A percentile compares a stretch with the other conserved stretches of the same genome.
phyloP scores from a whole-genome alignment of 805 yeast species.

The Komagataella ulmi region DNA sequence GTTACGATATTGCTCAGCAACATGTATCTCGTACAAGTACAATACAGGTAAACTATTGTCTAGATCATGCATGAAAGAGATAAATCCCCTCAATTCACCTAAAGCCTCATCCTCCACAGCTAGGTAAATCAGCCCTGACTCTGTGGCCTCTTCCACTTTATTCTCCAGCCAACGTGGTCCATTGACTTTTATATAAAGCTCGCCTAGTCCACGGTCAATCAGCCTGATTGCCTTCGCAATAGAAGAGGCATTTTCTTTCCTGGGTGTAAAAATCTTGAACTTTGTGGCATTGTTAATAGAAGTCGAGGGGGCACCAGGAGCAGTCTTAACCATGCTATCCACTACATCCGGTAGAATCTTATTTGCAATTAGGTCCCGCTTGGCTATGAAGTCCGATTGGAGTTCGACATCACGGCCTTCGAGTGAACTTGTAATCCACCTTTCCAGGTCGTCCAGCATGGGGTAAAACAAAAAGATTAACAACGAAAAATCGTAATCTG shows the following conservation, averaged over 20 bases:
- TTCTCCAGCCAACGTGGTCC: slow-evolving; percentile 28
- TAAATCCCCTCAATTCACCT: slow-evolving; percentile 20
- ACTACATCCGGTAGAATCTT: neutral
- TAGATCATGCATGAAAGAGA: slow-evolving; percentile 29
- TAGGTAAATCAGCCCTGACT: slow-evolving; percentile 30
- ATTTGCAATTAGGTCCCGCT: neutral
- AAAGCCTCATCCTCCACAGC: slow-evolving; percentile 12
- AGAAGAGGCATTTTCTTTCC: neutral
- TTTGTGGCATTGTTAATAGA: neutral
- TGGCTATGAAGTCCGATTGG: neutral
- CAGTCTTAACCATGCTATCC: slow-evolving; percentile 7
- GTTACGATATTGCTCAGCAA: slow-evolving; percentile 21
- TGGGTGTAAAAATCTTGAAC: neutral
- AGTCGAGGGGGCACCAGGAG: neutral
- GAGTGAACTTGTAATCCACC: neutral
- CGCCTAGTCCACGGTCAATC: slow-evolving; percentile 14
- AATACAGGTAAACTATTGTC: slow-evolving; percentile 26
- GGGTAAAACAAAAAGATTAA: neutral
- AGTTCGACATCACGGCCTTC: neutral
- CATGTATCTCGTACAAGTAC: slow-evolving; percentile 47
- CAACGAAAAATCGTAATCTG: neutral
- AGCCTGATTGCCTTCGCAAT: slow-evolving; percentile 1
- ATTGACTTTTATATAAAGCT: slow-evolving; percentile 10
- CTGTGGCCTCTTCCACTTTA: slow-evolving; percentile 31
- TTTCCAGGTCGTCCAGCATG: neutral